Base-by-base conservation (phyloP, 306 rosid species). In the Quercus variabilis region DNA sequence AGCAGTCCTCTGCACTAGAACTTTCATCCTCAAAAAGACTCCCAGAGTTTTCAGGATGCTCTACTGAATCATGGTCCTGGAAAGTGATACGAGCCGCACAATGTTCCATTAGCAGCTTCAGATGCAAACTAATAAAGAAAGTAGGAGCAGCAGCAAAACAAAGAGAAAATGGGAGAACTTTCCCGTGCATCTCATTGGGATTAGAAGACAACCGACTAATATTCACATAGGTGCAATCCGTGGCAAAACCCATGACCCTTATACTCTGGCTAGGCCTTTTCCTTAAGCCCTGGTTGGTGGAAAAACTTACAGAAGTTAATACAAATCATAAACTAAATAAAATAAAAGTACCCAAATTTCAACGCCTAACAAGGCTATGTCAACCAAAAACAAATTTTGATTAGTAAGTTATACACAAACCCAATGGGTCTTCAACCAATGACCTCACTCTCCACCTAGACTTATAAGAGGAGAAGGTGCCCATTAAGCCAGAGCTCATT, bases 141-240 rank as follows among this genome's bases (percentile, higher is more conserved):
- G 94, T 79, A 57, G 99, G 97, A 3, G 96, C 94, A 65, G 99
- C 96, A 69, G 94, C 82, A 85, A 89, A 90, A 79, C 92, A 86
- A 83, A 91, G 94, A 79, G 94, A 82, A 81, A 91, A 87, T 18
- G 94, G 90, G 75, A 90, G 92, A 83, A 90, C 87, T 76, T 85
- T 89, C 80, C 79, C 73, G 26, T 13, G 58, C 57, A 78, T 84
- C 79, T 81, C 80, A 76, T 84, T 87, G 73, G 81, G 57, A 86
- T 28, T 78, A 76, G 84, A 57, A 51, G 77, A 81, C 76, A 77
- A 75, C 75, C 76, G 80, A 57, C 82, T 74, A 41, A 72, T 72
- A 76, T 78, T 81, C 58, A 83, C 83, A 82, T 77, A 73, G 51
- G 87, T 67, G 80, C 87, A 91, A 64, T 87, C 89, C 72, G 83